Evolutionary conservation across 441 rosid genomes (phyloP), one percentile per base, ranked within the genome.

Genomic region (Viola pubescens): DNA sequence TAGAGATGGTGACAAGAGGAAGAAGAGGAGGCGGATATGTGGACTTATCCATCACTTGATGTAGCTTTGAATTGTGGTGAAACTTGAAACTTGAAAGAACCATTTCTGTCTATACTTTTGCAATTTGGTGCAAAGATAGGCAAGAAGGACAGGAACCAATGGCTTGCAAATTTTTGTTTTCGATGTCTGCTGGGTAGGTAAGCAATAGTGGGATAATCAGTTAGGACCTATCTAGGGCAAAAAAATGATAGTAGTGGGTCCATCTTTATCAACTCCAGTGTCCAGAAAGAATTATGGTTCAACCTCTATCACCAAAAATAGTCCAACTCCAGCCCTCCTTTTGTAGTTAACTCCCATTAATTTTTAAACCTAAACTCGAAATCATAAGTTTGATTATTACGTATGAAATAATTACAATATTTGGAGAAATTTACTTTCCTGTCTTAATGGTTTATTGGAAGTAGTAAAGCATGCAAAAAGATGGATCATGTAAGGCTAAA

Each of bases 1-100:
- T 79, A 5, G 34, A 60, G 84, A 74, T 49, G 65, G 6, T 62
- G 83, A 76, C 76, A 60, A 63, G 60, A 4, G 44, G 41, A n/a
- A 7, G 9, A 4, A 63, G 60, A 4, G 44, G 41, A n/a, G 10
- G 9, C 2, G 38, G 41, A 9, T 14, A 53, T 62, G 9, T 4
- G 45, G 51, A 26, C 34, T 6, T 51, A 58, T 41, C 54, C 40
- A 37, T 40, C 3, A 42, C 40, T 51, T 61, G 56, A 12, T 12
- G 10, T 19, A 14, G 3, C 16, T 9, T 48, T 37, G 40, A 43
- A 7, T 54, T 58, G 49, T 7, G 54, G 54, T 10, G 19, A 13
- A 7, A 37, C 48, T 14, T 10, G 19, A 13, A 7, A 37, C 48
- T 14, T 26, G 3, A 26, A 26, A 26, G 34, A 26, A 26, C 34